Conservation (phyloP, 768 basidiomycete species). For the Termitomyces sp. region DNA sequence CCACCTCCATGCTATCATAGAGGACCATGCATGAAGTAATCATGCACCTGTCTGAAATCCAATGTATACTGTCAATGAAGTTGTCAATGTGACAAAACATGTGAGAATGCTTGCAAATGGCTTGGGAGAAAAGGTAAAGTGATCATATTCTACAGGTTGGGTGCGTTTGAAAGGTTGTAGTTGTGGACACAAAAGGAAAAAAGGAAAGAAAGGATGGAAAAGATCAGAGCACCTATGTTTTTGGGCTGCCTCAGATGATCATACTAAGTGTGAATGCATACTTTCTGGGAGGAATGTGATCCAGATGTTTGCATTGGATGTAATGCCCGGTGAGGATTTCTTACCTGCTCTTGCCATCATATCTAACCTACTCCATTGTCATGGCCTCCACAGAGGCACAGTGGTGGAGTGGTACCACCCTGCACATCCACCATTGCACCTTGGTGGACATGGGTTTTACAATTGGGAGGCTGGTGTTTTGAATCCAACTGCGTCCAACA, state of each 20-base stretch:
- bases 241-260: not conserved
- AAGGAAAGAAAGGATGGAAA: constrained; percentile 8
- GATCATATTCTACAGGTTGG: constrained; percentile 26
- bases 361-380: not conserved
- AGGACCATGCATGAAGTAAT: constrained; percentile 39
- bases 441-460: too few relatives aligned
- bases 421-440: too few relatives aligned
- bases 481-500: too few relatives aligned
- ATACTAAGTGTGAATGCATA: constrained; percentile 36
- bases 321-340: constrained; percentile 32
- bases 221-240: constrained; percentile 16
- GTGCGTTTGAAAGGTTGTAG: constrained; percentile 41
- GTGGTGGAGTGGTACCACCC: too few relatives aligned
- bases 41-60: constrained; percentile 37
- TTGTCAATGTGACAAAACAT: constrained; percentile 39
- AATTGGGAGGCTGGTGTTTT: too few relatives aligned
- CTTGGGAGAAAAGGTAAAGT: not conserved
- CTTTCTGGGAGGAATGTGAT: constrained; percentile 39
- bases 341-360: not conserved
- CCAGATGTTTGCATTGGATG: constrained; percentile 47
- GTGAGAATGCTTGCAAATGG: constrained; percentile 3
- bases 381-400: too few relatives aligned
- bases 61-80: constrained; percentile 41
- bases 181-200: constrained; percentile 25
- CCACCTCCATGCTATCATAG: constrained; percentile 39